Evolutionary conservation across 2,329 filamentous ascomycete genomes (phyloP).

Genomic region (Epichloe bromicola): DNA sequence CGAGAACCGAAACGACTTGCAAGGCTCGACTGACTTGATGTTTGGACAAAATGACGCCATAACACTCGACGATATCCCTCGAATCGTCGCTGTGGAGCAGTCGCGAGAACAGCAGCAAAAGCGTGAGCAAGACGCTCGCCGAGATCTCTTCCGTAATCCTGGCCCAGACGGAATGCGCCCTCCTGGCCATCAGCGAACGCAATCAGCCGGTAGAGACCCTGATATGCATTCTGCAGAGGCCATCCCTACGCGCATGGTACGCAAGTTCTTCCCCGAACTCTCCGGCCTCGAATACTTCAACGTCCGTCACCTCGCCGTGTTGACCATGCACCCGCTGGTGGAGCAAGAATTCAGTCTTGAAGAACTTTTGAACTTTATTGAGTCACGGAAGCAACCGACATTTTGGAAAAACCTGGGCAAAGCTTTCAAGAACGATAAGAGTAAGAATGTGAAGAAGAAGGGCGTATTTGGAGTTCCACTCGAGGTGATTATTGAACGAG

Average conservation of each 20-base stretch:
- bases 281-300: constrained; percentile 96
- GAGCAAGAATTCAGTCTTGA: constrained; percentile 88
- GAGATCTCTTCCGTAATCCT: constrained; percentile 52
- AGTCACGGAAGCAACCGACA: constrained; percentile 74
- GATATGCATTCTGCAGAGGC: constrained; percentile 39
- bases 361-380: constrained; percentile 82
- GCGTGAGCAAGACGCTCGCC: constrained; percentile 35
- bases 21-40: constrained; percentile 60
- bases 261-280: constrained; percentile 91
- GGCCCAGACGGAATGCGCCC: constrained; percentile 30
- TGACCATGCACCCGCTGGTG: constrained; percentile 87
- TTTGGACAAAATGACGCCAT: constrained; percentile 85
- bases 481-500: constrained; percentile 79
- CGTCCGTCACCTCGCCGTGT: constrained; percentile 82
- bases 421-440: constrained; percentile 79
- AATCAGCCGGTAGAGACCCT: constrained; percentile 36
- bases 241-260: constrained; percentile 41
- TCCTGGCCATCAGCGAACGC: constrained; percentile 55
- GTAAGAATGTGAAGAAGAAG: constrained; percentile 73
- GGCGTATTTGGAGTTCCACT: constrained; percentile 85
- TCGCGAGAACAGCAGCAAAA: constrained; percentile 81
- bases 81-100: constrained; percentile 91
- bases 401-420: constrained; percentile 99
- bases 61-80: constrained; percentile 88
- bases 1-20: constrained; percentile 22